phyloP scores from a whole-genome alignment of 805 yeast genomes.

The Tetrapisispora arboricola region DNA sequence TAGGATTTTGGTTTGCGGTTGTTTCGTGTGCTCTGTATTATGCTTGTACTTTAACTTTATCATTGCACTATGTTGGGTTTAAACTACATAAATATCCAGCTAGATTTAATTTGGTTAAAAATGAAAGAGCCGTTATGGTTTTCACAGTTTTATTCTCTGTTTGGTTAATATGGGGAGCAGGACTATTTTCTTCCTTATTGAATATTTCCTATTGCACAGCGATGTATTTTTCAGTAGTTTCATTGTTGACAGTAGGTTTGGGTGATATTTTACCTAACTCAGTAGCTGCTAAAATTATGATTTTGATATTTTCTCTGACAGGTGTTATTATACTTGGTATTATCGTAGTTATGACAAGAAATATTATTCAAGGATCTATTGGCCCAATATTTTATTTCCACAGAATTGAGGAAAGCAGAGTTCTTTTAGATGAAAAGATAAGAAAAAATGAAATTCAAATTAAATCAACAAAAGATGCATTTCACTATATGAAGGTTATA shows the following conservation, averaged over 20 bases:
- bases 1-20: constrained; percentile 74
- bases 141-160: constrained; percentile 54
- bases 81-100: constrained; percentile 52
- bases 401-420: constrained; percentile 44
- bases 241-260: constrained; percentile 68
- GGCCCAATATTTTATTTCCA: constrained; percentile 61
- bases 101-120: constrained; percentile 50
- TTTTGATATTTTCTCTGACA: constrained; percentile 51
- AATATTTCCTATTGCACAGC: constrained; percentile 52
- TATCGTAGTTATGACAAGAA: constrained; percentile 57
- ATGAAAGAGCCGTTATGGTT: constrained; percentile 65
- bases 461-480: constrained; percentile 39
- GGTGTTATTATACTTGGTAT: constrained; percentile 71
- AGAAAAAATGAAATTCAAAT: constrained; percentile 8
- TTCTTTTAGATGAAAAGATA: constrained; percentile 15
- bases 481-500: constrained; percentile 45
- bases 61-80: constrained; percentile 56
- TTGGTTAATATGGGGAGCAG: constrained; percentile 70
- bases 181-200: constrained; percentile 39
- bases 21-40: constrained; percentile 56
- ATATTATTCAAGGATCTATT: constrained; percentile 50
- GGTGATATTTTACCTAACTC: constrained; percentile 60
- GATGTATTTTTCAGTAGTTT: constrained; percentile 61
- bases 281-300: constrained; percentile 45
- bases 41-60: constrained; percentile 41